Percentiles rank a stretch among this genome's conserved stretches.
These are phyloP conservation scores for Aureobasidium sp. DNA, from an alignment of 2,329 filamentous ascomycete genomes.

Conservation along the genomic window DNA sequence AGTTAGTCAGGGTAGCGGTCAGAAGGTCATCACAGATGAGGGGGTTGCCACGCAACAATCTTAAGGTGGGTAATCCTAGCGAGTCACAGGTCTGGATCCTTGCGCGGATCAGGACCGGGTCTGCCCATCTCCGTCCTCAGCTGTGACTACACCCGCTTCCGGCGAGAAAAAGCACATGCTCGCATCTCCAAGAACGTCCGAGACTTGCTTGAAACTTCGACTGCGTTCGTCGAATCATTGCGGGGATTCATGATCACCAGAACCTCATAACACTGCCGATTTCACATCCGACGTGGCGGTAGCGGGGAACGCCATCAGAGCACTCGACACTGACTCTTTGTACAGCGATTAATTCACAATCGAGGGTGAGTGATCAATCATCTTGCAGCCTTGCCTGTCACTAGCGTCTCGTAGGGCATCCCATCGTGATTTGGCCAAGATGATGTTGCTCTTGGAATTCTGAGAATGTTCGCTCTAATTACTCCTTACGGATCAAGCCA, in stretches of 20 bases:
- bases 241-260: not conserved
- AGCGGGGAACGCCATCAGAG: not conserved
- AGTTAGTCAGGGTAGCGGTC: not conserved
- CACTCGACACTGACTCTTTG: not conserved
- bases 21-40: not conserved
- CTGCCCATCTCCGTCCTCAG: not conserved
- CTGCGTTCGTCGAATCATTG: not conserved
- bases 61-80: not conserved
- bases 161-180: not conserved
- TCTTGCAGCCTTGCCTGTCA: not conserved
- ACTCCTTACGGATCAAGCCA: not conserved
- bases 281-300: not conserved
- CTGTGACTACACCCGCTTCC: not conserved
- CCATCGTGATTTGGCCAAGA: not conserved
- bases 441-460: not conserved
- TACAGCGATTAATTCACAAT: not conserved
- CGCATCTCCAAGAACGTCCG: not conserved
- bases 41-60: not conserved
- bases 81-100: not conserved
- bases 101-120: not conserved
- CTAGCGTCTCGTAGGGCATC: not conserved
- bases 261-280: not conserved
- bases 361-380: not conserved
- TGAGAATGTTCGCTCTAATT: not conserved
- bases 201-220: not conserved